Conservation (phyloP, 129 eudicot species). For the Flaveria linearis region DNA sequence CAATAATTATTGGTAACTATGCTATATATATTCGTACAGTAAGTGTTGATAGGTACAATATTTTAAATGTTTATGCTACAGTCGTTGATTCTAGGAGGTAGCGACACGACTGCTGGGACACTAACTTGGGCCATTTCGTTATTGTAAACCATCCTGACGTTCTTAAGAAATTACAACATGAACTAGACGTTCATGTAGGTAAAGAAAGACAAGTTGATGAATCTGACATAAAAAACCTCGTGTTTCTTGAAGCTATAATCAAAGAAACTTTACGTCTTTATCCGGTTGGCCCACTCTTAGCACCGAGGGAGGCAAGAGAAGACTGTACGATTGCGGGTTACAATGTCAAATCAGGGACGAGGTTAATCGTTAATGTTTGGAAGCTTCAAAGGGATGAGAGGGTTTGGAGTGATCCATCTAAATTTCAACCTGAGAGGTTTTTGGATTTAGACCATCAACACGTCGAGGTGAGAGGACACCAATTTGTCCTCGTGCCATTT, state of each 20-base stretch:
- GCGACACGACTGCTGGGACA: slow-evolving; percentile 26
- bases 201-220: slow-evolving; percentile 37
- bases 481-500: slow-evolving; percentile 41
- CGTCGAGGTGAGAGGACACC: slow-evolving; percentile 32
- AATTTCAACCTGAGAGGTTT: slow-evolving; percentile 42
- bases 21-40: neutral
- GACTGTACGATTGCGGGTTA: slow-evolving; percentile 34
- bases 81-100: slow-evolving; percentile 25
- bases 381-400: slow-evolving; percentile 43
- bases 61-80: neutral
- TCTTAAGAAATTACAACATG: slow-evolving; percentile 26
- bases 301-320: slow-evolving; percentile 20
- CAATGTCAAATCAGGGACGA: slow-evolving; percentile 35
- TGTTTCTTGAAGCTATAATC: slow-evolving; percentile 32
- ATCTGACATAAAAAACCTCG: slow-evolving; percentile 33
- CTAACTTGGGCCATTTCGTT: slow-evolving; percentile 37
- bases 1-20: too few relatives aligned
- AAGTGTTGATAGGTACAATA: neutral
- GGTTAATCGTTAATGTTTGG: slow-evolving; percentile 32
- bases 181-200: slow-evolving; percentile 28
- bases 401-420: slow-evolving; percentile 37
- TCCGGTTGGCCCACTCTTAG: slow-evolving; percentile 28
- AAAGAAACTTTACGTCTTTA: slow-evolving; percentile 38
- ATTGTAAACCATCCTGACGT: slow-evolving; percentile 24
- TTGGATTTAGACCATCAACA: slow-evolving; percentile 34